Evolutionary conservation across 805 yeast genomes (phyloP).

Genomic region (Candida schatavii): DNA sequence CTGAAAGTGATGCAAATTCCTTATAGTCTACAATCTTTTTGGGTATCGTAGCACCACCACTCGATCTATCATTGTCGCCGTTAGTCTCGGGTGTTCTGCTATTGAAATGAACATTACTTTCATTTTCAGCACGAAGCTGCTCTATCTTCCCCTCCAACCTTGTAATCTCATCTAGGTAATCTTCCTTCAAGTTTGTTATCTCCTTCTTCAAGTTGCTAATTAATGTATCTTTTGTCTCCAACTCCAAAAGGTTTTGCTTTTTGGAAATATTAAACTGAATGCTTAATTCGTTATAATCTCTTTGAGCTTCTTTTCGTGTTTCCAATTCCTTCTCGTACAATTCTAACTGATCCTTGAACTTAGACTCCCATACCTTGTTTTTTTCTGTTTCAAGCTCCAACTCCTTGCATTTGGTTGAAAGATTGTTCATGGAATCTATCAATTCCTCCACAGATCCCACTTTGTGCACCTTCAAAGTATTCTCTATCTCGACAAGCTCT

Average conservation of each 20-base stretch:
- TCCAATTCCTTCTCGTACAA: constrained; percentile 21
- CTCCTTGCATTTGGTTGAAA: constrained; percentile 11
- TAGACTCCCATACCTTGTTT: constrained; percentile 21
- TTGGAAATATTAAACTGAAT: constrained; percentile 32
- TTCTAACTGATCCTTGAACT: constrained; percentile 22
- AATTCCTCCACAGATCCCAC: constrained; percentile 29
- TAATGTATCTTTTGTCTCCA: constrained; percentile 30
- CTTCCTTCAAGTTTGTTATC: constrained; percentile 32
- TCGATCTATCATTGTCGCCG: background rate
- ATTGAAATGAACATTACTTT: constrained; percentile 27
- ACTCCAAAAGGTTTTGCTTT: constrained; percentile 30
- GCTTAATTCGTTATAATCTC: constrained; percentile 27
- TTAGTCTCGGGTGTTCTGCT: constrained; percentile 2
- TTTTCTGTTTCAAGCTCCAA: constrained; percentile 16
- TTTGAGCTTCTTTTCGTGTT: constrained; percentile 16
- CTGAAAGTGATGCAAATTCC: constrained; percentile 40
- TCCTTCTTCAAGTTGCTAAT: constrained; percentile 29
- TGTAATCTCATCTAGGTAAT: constrained; percentile 44
- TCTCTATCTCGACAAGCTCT: constrained; percentile 40
- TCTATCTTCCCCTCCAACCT: constrained; percentile 72
- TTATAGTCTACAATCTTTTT: constrained; percentile 30
- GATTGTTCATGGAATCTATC: constrained; percentile 13
- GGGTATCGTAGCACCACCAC: constrained; percentile 16
- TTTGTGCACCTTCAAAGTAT: constrained; percentile 23
- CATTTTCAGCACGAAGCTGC: constrained; percentile 59